phyloP scores from a whole-genome alignment of 176 grass and related monocot species.

The Triticum urartu region DNA sequence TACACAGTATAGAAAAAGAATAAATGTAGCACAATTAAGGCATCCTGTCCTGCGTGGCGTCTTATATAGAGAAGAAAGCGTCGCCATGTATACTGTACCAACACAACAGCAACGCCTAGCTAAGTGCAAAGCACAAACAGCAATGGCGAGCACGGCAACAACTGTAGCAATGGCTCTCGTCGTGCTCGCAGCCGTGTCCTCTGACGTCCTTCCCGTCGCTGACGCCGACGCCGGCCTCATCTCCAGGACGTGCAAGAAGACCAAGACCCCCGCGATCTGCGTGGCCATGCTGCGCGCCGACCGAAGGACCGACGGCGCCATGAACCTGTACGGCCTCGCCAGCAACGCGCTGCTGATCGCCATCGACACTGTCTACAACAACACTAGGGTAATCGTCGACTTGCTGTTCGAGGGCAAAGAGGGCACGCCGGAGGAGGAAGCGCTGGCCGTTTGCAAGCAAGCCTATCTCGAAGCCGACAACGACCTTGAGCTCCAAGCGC shows the following conservation, averaged over 20 bases:
- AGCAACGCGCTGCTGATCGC: background rate
- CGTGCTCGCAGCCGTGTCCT: too few relatives aligned
- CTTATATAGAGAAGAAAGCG: too few relatives aligned
- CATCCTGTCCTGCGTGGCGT: too few relatives aligned
- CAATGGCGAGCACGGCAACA: too few relatives aligned
- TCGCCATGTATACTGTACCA: too few relatives aligned
- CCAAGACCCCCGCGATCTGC: background rate
- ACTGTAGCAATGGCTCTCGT: too few relatives aligned
- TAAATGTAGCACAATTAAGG: too few relatives aligned
- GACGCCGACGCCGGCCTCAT: background rate
- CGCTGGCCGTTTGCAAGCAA: background rate
- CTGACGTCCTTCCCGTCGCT: too few relatives aligned
- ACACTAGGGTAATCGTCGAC: background rate
- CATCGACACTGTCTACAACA: background rate
- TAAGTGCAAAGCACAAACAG: too few relatives aligned
- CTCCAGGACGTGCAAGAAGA: background rate
- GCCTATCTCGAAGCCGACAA: constrained; percentile 2
- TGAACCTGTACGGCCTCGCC: background rate
- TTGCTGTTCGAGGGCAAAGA: too few relatives aligned
- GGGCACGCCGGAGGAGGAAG: background rate
- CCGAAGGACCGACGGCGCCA: background rate
- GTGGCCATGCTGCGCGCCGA: background rate
- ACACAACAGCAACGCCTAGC: too few relatives aligned
- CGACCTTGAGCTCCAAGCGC: background rate
- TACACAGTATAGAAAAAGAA: too few relatives aligned